Evolutionary conservation across 768 basidiomycete species (phyloP).

Genomic region (Rhodotorula graminis): DNA sequence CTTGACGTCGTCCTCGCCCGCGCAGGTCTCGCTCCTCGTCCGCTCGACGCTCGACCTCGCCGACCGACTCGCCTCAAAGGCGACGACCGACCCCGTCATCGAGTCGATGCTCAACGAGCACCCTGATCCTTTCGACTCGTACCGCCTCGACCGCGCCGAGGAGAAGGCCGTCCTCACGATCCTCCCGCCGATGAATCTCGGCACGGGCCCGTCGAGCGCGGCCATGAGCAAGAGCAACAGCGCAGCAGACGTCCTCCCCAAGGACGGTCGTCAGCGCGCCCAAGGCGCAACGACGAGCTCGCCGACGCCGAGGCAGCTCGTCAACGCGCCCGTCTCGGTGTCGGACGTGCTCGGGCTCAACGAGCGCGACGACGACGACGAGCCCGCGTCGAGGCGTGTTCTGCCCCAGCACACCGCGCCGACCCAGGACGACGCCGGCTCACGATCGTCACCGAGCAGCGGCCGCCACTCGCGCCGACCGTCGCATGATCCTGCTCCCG

Average conservation of each 20-base stretch:
- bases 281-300: neutral
- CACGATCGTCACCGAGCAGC: neutral
- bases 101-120: constrained; percentile 37
- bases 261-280: neutral
- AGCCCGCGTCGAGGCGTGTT: neutral
- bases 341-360: constrained; percentile 26
- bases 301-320: neutral
- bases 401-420: neutral
- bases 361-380: neutral
- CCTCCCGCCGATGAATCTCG: constrained; percentile 36
- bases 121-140: constrained; percentile 38
- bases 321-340: constrained; percentile 9
- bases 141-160: constrained; percentile 32
- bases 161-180: constrained; percentile 33
- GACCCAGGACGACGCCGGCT: neutral
- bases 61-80: constrained; percentile 37
- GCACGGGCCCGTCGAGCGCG: neutral
- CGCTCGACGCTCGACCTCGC: constrained; percentile 37
- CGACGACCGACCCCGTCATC: constrained; percentile 36
- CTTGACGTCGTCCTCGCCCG: neutral
- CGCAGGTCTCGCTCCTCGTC: constrained; percentile 30
- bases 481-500: neutral
- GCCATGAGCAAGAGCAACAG: neutral
- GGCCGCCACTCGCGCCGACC: neutral
- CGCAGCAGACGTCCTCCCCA: neutral